Evolutionary conservation across 768 basidiomycete genomes (phyloP).

Genomic region (Lactarius hengduanensis): DNA sequence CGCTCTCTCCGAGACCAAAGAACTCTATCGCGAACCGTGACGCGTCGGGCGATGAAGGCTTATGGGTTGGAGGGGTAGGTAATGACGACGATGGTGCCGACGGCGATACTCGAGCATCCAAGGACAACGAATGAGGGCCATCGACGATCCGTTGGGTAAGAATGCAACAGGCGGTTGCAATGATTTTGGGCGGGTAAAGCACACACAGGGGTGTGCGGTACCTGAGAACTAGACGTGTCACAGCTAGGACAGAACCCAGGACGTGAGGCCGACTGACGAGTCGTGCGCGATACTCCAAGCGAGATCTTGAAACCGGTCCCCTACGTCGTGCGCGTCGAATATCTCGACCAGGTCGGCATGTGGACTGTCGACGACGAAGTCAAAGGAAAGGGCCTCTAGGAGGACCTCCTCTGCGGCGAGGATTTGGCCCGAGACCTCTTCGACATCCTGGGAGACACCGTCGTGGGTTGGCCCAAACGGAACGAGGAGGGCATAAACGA

Average conservation of each 20-base stretch:
- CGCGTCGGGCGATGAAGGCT: constrained; percentile 68
- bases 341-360: constrained; percentile 75
- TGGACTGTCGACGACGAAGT: constrained; percentile 75
- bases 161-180: constrained; percentile 75
- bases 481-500: constrained; percentile 30
- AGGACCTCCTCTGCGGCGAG: constrained; percentile 74
- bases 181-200: constrained; percentile 63
- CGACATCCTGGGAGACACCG: constrained; percentile 57
- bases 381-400: constrained; percentile 82
- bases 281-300: constrained; percentile 88
- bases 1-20: constrained; percentile 59
- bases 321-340: constrained; percentile 55
- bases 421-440: constrained; percentile 66
- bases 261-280: constrained; percentile 53
- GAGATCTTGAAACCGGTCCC: constrained; percentile 58
- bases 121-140: constrained; percentile 69
- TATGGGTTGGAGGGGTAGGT: constrained; percentile 78
- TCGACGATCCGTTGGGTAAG: constrained; percentile 71
- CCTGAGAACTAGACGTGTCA: constrained; percentile 39
- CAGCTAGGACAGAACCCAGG: constrained; percentile 6
- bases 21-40: constrained; percentile 66
- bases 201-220: constrained; percentile 80
- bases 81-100: constrained; percentile 72
- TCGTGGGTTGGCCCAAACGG: neutral
- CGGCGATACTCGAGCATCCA: constrained; percentile 71